Conservation (phyloP, 176 grass and related monocot species). For the Oryza rufipogon region DNA sequence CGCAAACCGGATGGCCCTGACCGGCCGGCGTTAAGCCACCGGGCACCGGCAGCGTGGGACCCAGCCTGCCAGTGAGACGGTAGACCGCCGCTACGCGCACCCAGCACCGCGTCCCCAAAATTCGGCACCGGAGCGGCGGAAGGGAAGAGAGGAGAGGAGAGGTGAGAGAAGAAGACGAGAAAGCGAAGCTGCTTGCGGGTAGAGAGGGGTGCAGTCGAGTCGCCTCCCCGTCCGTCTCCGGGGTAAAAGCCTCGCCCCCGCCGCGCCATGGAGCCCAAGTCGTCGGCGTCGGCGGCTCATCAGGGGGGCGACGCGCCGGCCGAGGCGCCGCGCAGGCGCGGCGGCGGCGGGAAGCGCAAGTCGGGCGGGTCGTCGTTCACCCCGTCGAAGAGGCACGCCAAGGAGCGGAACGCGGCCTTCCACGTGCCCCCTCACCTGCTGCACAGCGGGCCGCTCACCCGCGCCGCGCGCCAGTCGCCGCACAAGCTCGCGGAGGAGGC, state of each 20-base stretch:
- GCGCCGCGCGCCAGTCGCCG: constrained; percentile 89
- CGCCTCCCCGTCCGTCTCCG: constrained; percentile 43
- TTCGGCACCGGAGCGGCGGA: not conserved
- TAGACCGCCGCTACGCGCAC: constrained; percentile 35
- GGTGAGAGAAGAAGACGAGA: constrained; percentile 11
- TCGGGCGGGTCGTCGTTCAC: constrained; percentile 55
- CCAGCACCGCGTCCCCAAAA: constrained; percentile 24
- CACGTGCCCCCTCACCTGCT: constrained; percentile 61
- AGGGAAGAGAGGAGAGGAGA: constrained; percentile 26
- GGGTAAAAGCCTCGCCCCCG: constrained; percentile 13
- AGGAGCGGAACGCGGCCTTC: constrained; percentile 76
- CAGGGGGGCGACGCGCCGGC: constrained; percentile 46
- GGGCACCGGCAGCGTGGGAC: not conserved
- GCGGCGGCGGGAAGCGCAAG: constrained; percentile 80
- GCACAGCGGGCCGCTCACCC: constrained; percentile 91
- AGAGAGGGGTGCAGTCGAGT: constrained; percentile 27
- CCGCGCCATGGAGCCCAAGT: constrained; percentile 69
- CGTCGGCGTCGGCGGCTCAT: constrained; percentile 9
- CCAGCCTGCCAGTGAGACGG: constrained; percentile 23
- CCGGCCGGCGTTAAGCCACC: constrained; percentile 6
- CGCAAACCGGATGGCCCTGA: not conserved
- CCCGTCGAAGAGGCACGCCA: constrained; percentile 87
- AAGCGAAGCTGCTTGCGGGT: not conserved
- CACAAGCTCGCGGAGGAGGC: constrained; percentile 56
- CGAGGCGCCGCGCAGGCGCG: constrained; percentile 51